phyloP scores from a whole-genome alignment of 345 rosid genomes.

The Mangifera indica region DNA sequence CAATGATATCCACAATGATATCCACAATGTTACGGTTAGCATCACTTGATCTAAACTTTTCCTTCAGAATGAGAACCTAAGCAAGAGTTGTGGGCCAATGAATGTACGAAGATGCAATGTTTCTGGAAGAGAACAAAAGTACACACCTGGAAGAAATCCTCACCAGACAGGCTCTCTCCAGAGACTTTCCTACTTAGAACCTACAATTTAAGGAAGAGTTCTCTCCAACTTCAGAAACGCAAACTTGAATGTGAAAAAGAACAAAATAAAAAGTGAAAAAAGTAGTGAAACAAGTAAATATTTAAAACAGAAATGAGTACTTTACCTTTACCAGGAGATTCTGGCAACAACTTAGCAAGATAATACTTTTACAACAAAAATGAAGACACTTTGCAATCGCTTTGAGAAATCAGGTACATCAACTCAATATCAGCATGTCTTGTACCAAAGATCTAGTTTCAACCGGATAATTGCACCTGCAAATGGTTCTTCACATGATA shows the following conservation, averaged over 20 bases:
- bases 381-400: not conserved
- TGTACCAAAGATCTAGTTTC: not conserved
- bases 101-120: not conserved
- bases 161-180: slow-evolving; percentile 12
- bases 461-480: slow-evolving; percentile 16
- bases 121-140: not conserved
- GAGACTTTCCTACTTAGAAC: not conserved
- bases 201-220: not conserved
- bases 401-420: not conserved
- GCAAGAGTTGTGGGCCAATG: not conserved
- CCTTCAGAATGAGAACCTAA: not conserved
- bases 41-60: not conserved
- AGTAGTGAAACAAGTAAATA: not conserved
- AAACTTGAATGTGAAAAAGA: not conserved
- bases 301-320: not conserved
- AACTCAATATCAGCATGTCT: not conserved
- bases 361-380: not conserved
- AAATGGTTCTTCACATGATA: slow-evolving; percentile 34
- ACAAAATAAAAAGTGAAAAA: not conserved
- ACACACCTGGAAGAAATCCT: slow-evolving; percentile 21
- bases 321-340: slow-evolving; percentile 24
- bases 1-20: not conserved
- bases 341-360: not conserved
- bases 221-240: not conserved
- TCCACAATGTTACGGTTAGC: not conserved